These are phyloP conservation scores for Aleurites moluccanus DNA, from an alignment of 441 rosid genomes.

Conservation along the genomic window DNA sequence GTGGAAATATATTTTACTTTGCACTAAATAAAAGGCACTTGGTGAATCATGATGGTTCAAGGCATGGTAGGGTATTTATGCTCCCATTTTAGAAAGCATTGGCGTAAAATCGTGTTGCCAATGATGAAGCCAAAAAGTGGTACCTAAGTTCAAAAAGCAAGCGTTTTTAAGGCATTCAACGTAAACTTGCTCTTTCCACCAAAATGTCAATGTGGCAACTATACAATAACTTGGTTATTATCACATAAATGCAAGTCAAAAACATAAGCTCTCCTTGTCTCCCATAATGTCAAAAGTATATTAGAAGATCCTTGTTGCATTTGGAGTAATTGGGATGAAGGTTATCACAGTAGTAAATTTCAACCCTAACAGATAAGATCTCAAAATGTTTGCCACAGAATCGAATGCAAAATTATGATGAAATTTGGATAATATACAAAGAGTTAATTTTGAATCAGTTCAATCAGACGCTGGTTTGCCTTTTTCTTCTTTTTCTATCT, in stretches of 20 bases:
- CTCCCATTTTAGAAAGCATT: constrained; percentile 1
- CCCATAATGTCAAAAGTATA: too few species aligned
- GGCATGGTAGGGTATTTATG: background rate
- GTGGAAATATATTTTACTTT: constrained; percentile 1
- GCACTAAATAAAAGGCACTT: constrained; percentile 8
- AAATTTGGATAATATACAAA: too few species aligned
- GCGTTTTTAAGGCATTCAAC: background rate
- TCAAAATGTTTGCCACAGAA: background rate
- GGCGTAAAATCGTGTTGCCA: background rate
- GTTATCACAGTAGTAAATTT: too few species aligned
- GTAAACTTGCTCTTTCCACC: background rate
- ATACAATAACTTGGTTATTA: background rate
- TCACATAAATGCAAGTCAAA: too few species aligned
- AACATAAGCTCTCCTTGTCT: too few species aligned
- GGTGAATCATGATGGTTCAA: background rate
- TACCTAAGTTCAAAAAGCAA: background rate
- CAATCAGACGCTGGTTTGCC: background rate
- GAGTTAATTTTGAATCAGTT: too few species aligned
- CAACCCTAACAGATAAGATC: too few species aligned
- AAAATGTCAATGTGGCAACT: background rate
- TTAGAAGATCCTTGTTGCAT: too few species aligned
- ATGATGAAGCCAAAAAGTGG: background rate
- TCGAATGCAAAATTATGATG: too few species aligned
- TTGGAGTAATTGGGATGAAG: too few species aligned
- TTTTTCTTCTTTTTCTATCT: too few species aligned